Conservation (phyloP, 192 early-diverging fungal species). For the Chytriomyces confervae region DNA sequence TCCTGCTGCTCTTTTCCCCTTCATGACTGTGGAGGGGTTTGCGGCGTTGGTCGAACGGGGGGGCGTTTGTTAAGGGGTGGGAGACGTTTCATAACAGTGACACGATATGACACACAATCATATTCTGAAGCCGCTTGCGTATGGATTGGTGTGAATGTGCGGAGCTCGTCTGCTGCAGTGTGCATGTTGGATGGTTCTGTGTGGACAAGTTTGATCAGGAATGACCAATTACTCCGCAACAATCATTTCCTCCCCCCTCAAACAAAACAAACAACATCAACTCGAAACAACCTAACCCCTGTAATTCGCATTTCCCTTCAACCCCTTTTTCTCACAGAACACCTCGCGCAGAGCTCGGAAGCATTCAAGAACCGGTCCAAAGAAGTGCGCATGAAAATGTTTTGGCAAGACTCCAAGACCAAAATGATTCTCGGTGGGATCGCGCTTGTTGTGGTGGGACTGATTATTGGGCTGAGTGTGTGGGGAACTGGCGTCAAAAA, state of each 20-base stretch:
- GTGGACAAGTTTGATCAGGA: neutral
- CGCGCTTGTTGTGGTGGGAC: slow-evolving; percentile 75
- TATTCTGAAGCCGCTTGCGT: too few relatives aligned
- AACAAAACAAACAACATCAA: neutral
- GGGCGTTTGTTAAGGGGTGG: neutral
- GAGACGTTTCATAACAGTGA: too few relatives aligned
- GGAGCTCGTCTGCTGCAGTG: neutral
- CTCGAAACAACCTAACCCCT: neutral
- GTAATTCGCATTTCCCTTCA: neutral
- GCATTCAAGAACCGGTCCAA: slow-evolving; percentile 81
- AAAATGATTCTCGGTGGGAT: slow-evolving; percentile 83
- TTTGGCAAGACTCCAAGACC: slow-evolving; percentile 97
- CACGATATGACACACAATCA: too few relatives aligned
- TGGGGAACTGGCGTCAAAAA: slow-evolving; percentile 21
- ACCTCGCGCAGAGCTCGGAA: slow-evolving; percentile 69
- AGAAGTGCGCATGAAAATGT: slow-evolving; percentile 87
- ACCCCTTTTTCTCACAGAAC: slow-evolving; percentile 68
- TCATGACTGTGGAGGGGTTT: neutral
- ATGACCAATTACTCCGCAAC: neutral
- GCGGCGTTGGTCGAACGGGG: neutral
- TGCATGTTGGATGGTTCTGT: neutral
- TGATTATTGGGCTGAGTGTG: slow-evolving; percentile 68
- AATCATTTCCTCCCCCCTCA: neutral
- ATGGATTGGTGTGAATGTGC: too few relatives aligned
- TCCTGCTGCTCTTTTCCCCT: neutral